Evolutionary conservation across 2,329 filamentous ascomycete genomes (phyloP).

Genomic region (Pleurostoma richardsiae): DNA sequence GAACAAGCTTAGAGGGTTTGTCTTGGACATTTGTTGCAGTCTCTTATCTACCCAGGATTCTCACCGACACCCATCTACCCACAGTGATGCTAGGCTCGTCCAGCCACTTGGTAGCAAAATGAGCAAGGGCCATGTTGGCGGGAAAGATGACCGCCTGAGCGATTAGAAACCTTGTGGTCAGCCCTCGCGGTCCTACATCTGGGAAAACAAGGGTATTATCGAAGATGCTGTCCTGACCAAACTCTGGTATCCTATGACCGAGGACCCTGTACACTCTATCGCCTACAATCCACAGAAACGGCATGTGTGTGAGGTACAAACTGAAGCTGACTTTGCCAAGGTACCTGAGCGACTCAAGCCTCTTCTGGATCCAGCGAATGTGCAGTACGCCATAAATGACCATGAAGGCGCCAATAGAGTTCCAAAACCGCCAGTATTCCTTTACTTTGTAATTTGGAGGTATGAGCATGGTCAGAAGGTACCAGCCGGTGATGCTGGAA

Average conservation of each 20-base stretch:
- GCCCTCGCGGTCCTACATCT: neutral
- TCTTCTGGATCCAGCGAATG: constrained; percentile 14
- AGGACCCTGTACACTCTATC: constrained; percentile 18
- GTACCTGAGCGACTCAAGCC: constrained; percentile 21
- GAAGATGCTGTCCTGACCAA: constrained; percentile 3
- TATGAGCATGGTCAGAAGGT: constrained; percentile 10
- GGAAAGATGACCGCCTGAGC: neutral
- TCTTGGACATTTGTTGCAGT: too few species aligned
- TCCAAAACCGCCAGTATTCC: constrained; percentile 20
- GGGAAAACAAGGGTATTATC: neutral
- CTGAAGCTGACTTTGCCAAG: constrained; percentile 25
- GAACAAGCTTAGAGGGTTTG: too few species aligned
- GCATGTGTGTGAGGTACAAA: constrained; percentile 24
- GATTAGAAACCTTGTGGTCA: neutral
- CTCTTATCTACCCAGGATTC: neutral
- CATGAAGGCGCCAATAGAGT: constrained; percentile 21
- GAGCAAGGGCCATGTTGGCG: neutral
- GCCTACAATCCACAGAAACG: constrained; percentile 17
- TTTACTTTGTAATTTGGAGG: constrained; percentile 9
- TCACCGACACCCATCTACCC: neutral
- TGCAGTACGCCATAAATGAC: constrained; percentile 17
- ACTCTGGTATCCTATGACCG: constrained; percentile 8
- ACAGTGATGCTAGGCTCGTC: constrained; percentile 2
- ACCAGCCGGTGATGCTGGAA: constrained; percentile 17
- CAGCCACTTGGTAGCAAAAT: constrained; percentile 2